Evolutionary conservation across 1,284 basidiomycete genomes (phyloP), one percentile per base, ranked within the genome.

Genomic region (Sporisorium reilianum): DNA sequence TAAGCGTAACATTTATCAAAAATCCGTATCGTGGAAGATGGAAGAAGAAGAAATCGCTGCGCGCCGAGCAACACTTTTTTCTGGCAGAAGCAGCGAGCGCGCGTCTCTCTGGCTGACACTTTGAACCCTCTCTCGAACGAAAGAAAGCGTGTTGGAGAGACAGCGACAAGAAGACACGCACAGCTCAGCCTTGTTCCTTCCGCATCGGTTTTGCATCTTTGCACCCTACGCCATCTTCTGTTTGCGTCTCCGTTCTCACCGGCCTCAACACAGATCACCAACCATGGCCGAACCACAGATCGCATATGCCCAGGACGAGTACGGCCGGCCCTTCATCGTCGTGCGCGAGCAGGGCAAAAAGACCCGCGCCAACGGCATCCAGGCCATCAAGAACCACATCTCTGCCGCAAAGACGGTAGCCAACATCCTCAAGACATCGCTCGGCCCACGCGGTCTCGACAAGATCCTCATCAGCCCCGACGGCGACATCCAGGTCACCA

Each of bases 401-500:
- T 64, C 75, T 55, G 95, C 93, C 91, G 51, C 96, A 95, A 87
- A 98, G 57, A 93, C 93, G 14, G 94, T 98, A 46, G 90, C 95
- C 25, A 95, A 96, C 86, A 98, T 99, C 84, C 90, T 99, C 83
- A 91, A 93, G 83, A 96, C 95, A 60, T 97, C 94, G 10, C 88
- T 99, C 30, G 96, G 96, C 22, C 96, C 96, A 26, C 89, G 95
- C 88, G 95, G 96, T 51, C 89, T 99, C 64, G 97, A 99, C 89
- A 99, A 99, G 90, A 98, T 99, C 85, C 90, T 99, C 83, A 97
- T 99, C 84, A 95, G 94, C 42, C 92, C 95, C 28, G 96, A 99
- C 87, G 96, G 96, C 53, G 96, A 99, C 82, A 99, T 99, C 81
- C 98, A 95, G 51, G 96, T 99, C 48, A 98, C 96, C 22, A 99